Evolutionary conservation across 176 grass and related monocot species (phyloP), one percentile per base, ranked within the genome.

Genomic region (Bothriochloa decipiens): DNA sequence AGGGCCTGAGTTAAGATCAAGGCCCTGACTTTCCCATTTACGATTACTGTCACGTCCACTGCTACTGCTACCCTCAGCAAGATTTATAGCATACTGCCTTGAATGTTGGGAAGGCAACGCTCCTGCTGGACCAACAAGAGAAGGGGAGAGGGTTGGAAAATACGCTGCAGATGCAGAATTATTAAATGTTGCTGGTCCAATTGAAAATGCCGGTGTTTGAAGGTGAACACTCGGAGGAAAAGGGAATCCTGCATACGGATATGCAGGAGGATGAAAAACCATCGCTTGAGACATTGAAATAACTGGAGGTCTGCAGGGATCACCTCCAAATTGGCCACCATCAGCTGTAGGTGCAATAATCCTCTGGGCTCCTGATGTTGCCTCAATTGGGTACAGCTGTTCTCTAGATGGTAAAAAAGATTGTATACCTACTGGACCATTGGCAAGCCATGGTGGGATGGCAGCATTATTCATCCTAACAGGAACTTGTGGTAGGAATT

Each of bases 1-100:
- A 40, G 93, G 92, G 53, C 96, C 96, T 26, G 89, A 91, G 74
- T 98, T 98, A 32, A 98, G 91, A 89, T 98, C 96, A 63, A 98
- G 86, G 12, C 93, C 92, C 69, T 93, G 96, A 35, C 93, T 94
- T 77, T 64, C 85, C 91, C 93, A 95, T 81, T 85, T 92, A 65
- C 84, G 79, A 53, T 69, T 92, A 65, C 49, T 86, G 8, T 92
- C 93, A 69, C 87, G 90, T 58, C 76, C 89, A 77, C 81, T 70
- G 15, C 83, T 91, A 18, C 85, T 93, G 68, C 85, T 89, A 72
- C 93, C 79, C 84, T 98, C 96, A 63, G 89, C 80, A 71, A 90
- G 83, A 87, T 82, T 95, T 63, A 95, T 95, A 36, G 92, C 74
- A 84, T 90, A 95, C 65, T 88, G 92, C 80, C 93, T 91, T 22